phyloP scores from a whole-genome alignment of 345 rosid genomes.

The Eucalyptus curtisii region DNA sequence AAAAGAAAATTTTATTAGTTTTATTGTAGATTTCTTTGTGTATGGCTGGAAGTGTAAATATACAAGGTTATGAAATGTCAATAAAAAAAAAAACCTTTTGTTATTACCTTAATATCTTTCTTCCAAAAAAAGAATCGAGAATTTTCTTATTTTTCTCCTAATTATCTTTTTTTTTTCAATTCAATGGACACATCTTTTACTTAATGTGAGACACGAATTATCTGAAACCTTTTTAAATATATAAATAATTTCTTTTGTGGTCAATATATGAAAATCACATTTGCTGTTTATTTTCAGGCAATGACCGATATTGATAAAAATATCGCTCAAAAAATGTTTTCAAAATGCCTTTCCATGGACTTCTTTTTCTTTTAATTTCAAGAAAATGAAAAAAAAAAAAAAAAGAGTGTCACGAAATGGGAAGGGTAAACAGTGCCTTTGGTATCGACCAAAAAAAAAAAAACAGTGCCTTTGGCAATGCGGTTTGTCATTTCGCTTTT shows the following conservation, averaged over 20 bases:
- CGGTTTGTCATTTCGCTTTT: background rate
- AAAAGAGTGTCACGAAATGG: background rate
- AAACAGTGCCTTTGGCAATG: background rate
- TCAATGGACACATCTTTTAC: no score
- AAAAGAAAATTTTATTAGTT: background rate
- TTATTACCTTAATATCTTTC: no score
- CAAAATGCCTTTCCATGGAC: background rate
- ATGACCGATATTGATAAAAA: background rate
- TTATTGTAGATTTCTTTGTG: no score
- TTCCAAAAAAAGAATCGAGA: background rate
- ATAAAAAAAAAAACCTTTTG: no score
- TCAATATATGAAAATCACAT: no score
- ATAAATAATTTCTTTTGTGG: accelerated
- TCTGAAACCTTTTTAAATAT: accelerated
- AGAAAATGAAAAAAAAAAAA: background rate
- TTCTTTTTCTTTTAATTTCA: no score
- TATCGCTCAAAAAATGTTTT: background rate
- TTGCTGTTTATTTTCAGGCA: no score
- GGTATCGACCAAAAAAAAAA: no score
- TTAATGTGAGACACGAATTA: accelerated
- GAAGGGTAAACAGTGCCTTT: no score
- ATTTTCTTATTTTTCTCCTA: no score
- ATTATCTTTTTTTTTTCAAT: no score
- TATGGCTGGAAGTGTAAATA: background rate
- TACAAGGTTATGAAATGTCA: no score